phyloP scores from a whole-genome alignment of 345 rosid genomes.

The Aurinia saxatilis region DNA sequence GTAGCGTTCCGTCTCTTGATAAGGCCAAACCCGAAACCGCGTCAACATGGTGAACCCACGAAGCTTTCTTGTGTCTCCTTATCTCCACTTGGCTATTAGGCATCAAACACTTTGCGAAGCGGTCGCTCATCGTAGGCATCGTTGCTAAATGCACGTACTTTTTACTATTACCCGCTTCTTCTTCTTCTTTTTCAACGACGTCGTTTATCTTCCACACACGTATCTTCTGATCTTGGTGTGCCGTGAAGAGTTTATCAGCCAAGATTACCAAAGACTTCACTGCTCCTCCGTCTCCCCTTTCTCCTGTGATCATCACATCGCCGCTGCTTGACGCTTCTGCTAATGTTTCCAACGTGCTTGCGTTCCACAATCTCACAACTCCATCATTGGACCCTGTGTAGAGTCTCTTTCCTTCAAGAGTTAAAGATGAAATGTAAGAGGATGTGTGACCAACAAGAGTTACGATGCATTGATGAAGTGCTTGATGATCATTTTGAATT shows the following conservation, averaged over 20 bases:
- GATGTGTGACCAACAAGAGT: conserved; percentile 53
- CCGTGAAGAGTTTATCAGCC: conserved; percentile 72
- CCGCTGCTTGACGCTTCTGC: conserved; percentile 11
- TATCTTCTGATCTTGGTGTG: conserved; percentile 93
- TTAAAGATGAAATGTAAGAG: conserved; percentile 58
- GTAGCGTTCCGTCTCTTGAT: conserved; percentile 54
- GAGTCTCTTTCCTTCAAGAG: conserved; percentile 55
- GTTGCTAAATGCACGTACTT: conserved; percentile 65
- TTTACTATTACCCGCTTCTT: conserved; percentile 12
- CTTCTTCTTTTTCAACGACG: neutral
- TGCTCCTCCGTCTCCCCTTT: conserved; percentile 52
- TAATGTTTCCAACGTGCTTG: conserved; percentile 32
- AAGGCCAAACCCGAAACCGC: conserved; percentile 74
- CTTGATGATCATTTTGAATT: neutral
- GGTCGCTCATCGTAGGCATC: conserved; percentile 74
- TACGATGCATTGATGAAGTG: conserved; percentile 43
- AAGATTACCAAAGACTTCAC: conserved; percentile 68
- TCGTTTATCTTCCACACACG: conserved; percentile 74
- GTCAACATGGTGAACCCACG: conserved; percentile 90
- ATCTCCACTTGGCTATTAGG: conserved; percentile 65
- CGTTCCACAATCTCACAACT: conserved; percentile 60
- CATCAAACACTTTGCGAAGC: conserved; percentile 44
- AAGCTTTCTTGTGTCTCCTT: conserved; percentile 63
- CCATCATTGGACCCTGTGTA: conserved; percentile 60
- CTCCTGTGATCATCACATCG: conserved; percentile 22